Base-by-base conservation (phyloP, 2,329 filamentous ascomycete species). In the Parastagonospora nodorum region DNA sequence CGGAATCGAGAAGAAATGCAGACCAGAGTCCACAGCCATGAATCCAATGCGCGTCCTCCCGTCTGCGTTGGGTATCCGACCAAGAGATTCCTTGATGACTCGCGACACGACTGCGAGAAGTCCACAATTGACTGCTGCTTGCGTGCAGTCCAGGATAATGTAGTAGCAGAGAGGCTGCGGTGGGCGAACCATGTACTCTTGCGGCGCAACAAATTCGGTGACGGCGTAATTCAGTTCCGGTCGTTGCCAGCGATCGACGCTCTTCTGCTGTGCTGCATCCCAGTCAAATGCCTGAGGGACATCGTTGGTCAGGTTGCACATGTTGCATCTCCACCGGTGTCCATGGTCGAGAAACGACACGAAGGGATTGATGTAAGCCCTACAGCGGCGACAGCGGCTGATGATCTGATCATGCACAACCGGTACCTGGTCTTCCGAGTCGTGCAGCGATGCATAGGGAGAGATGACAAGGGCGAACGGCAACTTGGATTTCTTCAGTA, bases 181-280 rank as follows among this genome's bases (percentile, higher is more conserved):
- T 49, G 94, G 92, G 54, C 94, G 89, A 31, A 99, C 94, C 94
- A 99, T 99, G 77, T 99, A 99, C 76, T 99, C 94, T 75, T 99
- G 94, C 2, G 94, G 94, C 10, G 94, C 94, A 61, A 99, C 90
- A 70, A 97, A 99, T 71, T 99, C 94, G 53, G 96, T 92, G 31
- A 97, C 92, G n/a, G 92, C 84, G 71, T 97, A 88, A 77, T 99
- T 99, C 54, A 99, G 81, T 73, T 99, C 94, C 33, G 91, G 84
- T 64, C 94, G 84, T 73, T 95, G 88, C 89, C 94, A 96, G 69
- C 94, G 82, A 73, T 99, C 93, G 43, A 60, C 88, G 45, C 86
- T 89, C 79, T 96, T 92, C 75, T 97, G 93, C 47, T 92, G 82
- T 38, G 90, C 88, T 30, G 91, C 88, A 75, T 99, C 94, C 94